These are phyloP conservation scores for Saccharomyces hybrid DNA, from an alignment of 1,139 yeast genomes.

Conservation along the genomic window DNA sequence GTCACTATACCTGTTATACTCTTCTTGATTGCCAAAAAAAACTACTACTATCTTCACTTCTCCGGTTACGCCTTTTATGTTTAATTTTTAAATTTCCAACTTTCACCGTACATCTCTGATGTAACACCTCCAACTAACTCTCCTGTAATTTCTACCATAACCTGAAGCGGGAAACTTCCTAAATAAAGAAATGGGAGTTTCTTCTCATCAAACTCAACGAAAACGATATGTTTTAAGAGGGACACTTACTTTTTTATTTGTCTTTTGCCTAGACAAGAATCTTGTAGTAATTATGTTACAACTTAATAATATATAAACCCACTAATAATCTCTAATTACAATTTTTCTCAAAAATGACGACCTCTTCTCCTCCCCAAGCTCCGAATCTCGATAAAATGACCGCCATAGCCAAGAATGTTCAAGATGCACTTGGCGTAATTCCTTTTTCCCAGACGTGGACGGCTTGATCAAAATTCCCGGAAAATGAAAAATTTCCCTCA, in stretches of 20 bases:
- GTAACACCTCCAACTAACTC: background rate
- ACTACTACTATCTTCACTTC: background rate
- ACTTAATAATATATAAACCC: background rate
- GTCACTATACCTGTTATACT: background rate
- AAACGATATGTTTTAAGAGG: background rate
- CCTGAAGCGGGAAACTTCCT: background rate
- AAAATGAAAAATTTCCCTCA: background rate
- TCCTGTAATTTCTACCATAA: background rate
- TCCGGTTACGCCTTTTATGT: background rate
- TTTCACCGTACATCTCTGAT: background rate
- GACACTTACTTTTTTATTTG: background rate
- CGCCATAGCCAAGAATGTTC: background rate
- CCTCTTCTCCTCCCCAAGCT: background rate
- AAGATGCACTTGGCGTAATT: background rate
- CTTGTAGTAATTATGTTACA: background rate
- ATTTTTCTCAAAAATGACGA: background rate
- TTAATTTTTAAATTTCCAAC: background rate
- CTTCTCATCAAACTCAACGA: background rate
- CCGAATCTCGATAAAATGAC: background rate
- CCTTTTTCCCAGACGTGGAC: background rate
- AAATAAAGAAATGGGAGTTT: background rate
- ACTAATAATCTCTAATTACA: background rate
- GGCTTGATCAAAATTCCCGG: slow-evolving; percentile 1
- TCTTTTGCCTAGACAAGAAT: background rate
- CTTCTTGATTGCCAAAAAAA: background rate